Conservation (phyloP, 2,329 filamentous ascomycete genomes). For the Aspergillus proliferans region DNA sequence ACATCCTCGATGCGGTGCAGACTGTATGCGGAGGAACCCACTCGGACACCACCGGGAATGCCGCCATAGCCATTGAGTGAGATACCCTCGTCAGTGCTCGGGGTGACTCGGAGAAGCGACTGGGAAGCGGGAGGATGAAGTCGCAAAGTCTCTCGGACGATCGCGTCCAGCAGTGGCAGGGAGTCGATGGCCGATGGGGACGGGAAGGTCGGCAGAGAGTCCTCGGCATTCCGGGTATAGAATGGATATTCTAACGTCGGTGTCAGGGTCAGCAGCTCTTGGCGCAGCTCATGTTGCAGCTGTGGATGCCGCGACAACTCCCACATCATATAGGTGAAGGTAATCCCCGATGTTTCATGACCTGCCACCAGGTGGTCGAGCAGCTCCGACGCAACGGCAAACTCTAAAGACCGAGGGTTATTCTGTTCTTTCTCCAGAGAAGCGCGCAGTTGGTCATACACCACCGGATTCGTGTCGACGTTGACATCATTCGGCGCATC, state of each 20-base stretch:
- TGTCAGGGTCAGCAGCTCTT: conserved; percentile 24
- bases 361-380: conserved; percentile 71
- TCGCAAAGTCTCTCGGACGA: conserved; percentile 31
- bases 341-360: conserved; percentile 69
- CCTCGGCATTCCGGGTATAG: background rate
- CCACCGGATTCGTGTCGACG: conserved; percentile 18
- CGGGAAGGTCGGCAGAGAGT: conserved; percentile 10
- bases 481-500: conserved; percentile 10
- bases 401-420: conserved; percentile 22
- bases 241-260: conserved; percentile 13
- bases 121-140: conserved; percentile 24
- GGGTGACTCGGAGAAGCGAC: conserved; percentile 25
- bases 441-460: conserved; percentile 20
- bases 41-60: conserved; percentile 26
- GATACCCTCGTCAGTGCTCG: conserved; percentile 12
- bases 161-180: conserved; percentile 26
- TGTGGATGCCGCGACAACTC: conserved; percentile 28
- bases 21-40: conserved; percentile 34
- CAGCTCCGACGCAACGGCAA: conserved; percentile 64
- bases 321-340: conserved; percentile 36
- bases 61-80: conserved; percentile 20
- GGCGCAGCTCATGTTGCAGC: conserved; percentile 25
- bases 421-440: conserved; percentile 16
- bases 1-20: conserved; percentile 37
- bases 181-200: conserved; percentile 19